Conservation (phyloP, 768 basidiomycete genomes). For the Boletales sp. region DNA sequence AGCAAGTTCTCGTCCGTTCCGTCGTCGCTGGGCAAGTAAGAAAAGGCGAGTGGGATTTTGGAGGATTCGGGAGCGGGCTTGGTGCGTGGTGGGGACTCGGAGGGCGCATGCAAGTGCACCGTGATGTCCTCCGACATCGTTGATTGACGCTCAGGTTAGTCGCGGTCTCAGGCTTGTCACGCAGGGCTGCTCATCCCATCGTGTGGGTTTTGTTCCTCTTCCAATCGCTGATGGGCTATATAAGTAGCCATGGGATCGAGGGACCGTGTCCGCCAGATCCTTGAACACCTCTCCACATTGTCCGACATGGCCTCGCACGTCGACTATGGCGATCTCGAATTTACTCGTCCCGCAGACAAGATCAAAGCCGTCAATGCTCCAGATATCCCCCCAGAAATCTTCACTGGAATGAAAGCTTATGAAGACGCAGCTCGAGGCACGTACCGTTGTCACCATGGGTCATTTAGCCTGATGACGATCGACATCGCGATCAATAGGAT, state of each 20-base stretch:
- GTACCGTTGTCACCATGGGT: neutral
- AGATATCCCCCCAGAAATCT: constrained; percentile 30
- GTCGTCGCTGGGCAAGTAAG: constrained; percentile 72
- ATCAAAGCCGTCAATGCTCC: constrained; percentile 39
- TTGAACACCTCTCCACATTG: neutral
- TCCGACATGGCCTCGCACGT: constrained; percentile 18
- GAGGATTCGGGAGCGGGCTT: constrained; percentile 50
- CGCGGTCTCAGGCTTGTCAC: too few species aligned
- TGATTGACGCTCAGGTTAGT: too few species aligned
- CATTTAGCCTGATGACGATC: neutral
- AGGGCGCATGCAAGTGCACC: constrained; percentile 19
- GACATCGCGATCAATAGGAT: constrained; percentile 18
- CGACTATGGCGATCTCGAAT: constrained; percentile 32
- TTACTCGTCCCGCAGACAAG: constrained; percentile 34
- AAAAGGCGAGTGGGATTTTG: constrained; percentile 53
- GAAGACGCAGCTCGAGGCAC: constrained; percentile 37
- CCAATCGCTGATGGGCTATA: neutral
- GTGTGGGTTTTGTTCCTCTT: constrained; percentile 1
- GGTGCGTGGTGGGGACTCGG: constrained; percentile 25
- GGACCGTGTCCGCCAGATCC: neutral
- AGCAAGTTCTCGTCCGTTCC: constrained; percentile 85
- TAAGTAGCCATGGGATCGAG: neutral
- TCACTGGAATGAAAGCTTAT: constrained; percentile 35
- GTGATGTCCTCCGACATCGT: constrained; percentile 14
- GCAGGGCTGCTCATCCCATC: neutral